These are phyloP conservation scores for Gardenia jasminoides DNA, from an alignment of 257 asterid species.

Conservation along the genomic window DNA sequence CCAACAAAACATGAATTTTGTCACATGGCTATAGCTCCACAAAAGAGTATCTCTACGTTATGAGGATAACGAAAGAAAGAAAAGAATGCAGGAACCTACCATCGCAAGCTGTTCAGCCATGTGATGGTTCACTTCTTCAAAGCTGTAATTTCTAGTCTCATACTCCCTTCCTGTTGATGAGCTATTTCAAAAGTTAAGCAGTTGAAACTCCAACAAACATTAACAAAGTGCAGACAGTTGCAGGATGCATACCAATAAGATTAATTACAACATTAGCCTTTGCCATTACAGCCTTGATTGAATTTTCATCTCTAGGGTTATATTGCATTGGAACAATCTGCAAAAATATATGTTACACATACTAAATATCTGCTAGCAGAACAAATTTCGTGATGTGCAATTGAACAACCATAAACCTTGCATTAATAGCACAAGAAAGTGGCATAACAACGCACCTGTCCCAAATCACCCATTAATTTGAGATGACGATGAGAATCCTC, in stretches of 20 bases:
- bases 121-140: constrained; percentile 88
- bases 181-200: constrained; percentile 6
- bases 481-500: constrained; percentile 98
- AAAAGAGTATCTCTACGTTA: neutral
- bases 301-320: constrained; percentile 84
- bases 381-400: neutral
- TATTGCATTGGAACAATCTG: constrained; percentile 98
- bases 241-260: constrained; percentile 68
- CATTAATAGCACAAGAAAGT: neutral
- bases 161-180: constrained; percentile 80
- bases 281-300: constrained; percentile 97
- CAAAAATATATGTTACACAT: constrained; percentile 9
- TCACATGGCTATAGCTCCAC: neutral
- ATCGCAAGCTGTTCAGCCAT: constrained; percentile 87
- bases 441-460: constrained; percentile 57
- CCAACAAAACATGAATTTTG: neutral
- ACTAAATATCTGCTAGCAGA: neutral
- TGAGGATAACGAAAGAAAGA: constrained; percentile 12
- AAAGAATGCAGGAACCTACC: constrained; percentile 42
- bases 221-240: neutral
- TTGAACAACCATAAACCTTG: neutral
- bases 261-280: constrained; percentile 97
- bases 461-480: constrained; percentile 97
- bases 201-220: neutral
- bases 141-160: constrained; percentile 89